Base-by-base conservation (phyloP, 495 filamentous ascomycete genomes). In the Extremus antarcticus region DNA sequence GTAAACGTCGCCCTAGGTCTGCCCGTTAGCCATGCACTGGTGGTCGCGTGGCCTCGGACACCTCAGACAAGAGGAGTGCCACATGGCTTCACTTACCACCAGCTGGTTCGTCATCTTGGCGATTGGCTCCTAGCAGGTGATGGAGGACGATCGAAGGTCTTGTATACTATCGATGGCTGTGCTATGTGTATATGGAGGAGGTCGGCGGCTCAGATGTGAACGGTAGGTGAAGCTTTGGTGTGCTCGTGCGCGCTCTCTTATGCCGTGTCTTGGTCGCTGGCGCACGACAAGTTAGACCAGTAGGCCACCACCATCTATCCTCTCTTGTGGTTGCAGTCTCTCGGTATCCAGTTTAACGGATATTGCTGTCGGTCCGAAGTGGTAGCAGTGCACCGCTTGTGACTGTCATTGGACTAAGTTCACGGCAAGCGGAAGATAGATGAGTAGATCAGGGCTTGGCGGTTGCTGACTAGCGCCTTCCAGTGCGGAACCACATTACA, bases 1-100 rank as follows among this genome's bases (percentile, higher is more conserved):
- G 74, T 95, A 99, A 58, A 96, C 82, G 56, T 69, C 65, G 65
- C 94, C 92, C 85, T 87, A 64, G 69, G 3, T 3, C 10, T 4
- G 17, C 25, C 13, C 35, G 46, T 55, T 57, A 59, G 56, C 54
- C 23, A 35, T 45, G 19, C n/a, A 7, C 13, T 35, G 7, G 13
- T 7, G 7, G 13, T 35, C 29, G 29, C 29, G 29, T 35, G 29
- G 29, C 29, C 29, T 7, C 29, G n/a, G 29, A 35, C 29, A 35
- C 29, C 29, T 7, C 29, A 7, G 29, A 4, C 13, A 17, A 3
- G n/a, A 17, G 8, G 41, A 45, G 15, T 45, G 41, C 7, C 3
- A n/a, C 7, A 35, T 13, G 17, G 22, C 19, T 10, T 35, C 29
- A 51, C 58, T 15, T 48, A 60, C 58, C 49, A 60, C 58, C 8